Conservation (phyloP, 2,329 filamentous ascomycete genomes). For the Simplicillium sp. region DNA sequence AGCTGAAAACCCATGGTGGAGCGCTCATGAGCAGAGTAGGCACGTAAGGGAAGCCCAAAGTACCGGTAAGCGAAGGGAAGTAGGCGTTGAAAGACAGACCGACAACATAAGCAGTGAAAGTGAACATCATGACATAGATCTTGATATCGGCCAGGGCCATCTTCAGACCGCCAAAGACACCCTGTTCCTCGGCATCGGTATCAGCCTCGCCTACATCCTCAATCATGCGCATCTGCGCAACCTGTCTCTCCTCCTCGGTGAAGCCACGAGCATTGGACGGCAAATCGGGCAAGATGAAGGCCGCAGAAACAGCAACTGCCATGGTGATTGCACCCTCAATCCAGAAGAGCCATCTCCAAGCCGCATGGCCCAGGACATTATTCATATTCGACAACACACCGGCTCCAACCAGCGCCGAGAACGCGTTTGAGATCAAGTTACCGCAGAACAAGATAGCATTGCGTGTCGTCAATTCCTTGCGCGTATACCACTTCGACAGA, state of each 20-base stretch:
- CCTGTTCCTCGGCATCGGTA: constrained; percentile 37
- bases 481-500: constrained; percentile 58
- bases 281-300: constrained; percentile 42
- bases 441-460: constrained; percentile 51
- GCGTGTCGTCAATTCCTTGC: constrained; percentile 42
- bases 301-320: constrained; percentile 33
- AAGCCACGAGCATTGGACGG: constrained; percentile 49
- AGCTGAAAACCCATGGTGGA: constrained; percentile 50
- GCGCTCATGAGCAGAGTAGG: constrained; percentile 46
- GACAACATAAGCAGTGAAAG: constrained; percentile 51
- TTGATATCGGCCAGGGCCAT: constrained; percentile 53
- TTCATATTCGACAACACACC: constrained; percentile 52
- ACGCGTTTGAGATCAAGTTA: constrained; percentile 50
- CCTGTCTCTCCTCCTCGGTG: constrained; percentile 44
- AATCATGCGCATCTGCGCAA: constrained; percentile 45
- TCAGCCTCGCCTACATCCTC: constrained; percentile 51
- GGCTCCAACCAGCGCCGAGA: constrained; percentile 48
- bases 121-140: constrained; percentile 55
- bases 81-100: constrained; percentile 50
- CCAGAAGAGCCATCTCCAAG: constrained; percentile 54
- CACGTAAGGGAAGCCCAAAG: constrained; percentile 41
- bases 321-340: constrained; percentile 47
- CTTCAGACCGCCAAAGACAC: constrained; percentile 40
- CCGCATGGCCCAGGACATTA: constrained; percentile 40
- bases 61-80: constrained; percentile 43